Conservation (phyloP, 129 eudicot genomes). For the Lactuca saligna region DNA sequence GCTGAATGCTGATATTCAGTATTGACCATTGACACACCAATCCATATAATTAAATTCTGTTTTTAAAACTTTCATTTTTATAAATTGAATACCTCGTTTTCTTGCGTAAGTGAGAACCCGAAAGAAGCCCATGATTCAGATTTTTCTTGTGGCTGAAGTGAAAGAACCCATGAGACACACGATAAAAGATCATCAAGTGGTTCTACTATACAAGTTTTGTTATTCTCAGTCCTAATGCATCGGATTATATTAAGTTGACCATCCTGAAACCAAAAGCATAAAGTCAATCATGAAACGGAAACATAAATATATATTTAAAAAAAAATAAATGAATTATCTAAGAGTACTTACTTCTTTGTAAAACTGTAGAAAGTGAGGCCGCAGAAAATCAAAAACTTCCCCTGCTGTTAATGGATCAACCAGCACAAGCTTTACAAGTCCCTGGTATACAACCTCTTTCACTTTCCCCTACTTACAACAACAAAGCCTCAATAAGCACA, state of each 20-base stretch:
- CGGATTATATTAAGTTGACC: slow-evolving; percentile 44
- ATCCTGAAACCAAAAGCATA: slow-evolving; percentile 51
- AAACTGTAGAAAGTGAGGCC: slow-evolving; percentile 63
- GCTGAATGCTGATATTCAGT: slow-evolving; percentile 8
- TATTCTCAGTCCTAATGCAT: slow-evolving; percentile 55
- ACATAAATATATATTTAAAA: neutral
- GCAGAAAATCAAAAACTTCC: slow-evolving; percentile 64
- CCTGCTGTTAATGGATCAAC: slow-evolving; percentile 62
- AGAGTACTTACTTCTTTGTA: slow-evolving; percentile 50
- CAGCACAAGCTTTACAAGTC: slow-evolving; percentile 70
- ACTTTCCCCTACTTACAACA: slow-evolving; percentile 55
- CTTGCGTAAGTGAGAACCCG: slow-evolving; percentile 87
- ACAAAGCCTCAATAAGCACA: slow-evolving; percentile 15
- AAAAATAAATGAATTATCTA: neutral
- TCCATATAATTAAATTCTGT: slow-evolving; percentile 4
- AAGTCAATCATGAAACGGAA: slow-evolving; percentile 14
- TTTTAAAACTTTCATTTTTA: neutral
- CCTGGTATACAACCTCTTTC: slow-evolving; percentile 57
- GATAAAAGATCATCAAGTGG: slow-evolving; percentile 78
- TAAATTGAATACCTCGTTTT: slow-evolving; percentile 49
- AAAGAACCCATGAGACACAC: slow-evolving; percentile 77
- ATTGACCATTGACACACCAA: slow-evolving; percentile 5
- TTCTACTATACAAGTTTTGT: slow-evolving; percentile 51
- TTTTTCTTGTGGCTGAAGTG: slow-evolving; percentile 66
- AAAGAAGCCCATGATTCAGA: slow-evolving; percentile 61